A percentile compares a stretch with the other conserved stretches of the same genome.
These are phyloP conservation scores for Nemania sp. DNA, from an alignment of 2,329 filamentous ascomycete genomes.

Conservation along the genomic window DNA sequence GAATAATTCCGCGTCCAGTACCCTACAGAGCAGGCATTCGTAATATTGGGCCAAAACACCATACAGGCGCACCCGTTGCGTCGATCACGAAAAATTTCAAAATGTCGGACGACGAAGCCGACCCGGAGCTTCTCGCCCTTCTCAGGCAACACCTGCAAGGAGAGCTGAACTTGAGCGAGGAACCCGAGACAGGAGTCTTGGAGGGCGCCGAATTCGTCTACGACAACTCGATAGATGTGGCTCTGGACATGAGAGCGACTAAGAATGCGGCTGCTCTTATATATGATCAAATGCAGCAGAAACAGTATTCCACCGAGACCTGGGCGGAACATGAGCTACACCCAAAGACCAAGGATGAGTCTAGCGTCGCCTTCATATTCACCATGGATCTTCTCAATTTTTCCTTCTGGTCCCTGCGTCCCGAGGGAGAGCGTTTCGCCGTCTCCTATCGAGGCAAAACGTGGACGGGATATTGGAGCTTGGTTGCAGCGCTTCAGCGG, in stretches of 20 bases:
- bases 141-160: slow-evolving; percentile 78
- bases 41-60: slow-evolving; percentile 4
- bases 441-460: slow-evolving; percentile 78
- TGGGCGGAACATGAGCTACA: slow-evolving; percentile 93
- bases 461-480: slow-evolving; percentile 95
- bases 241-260: slow-evolving; percentile 79
- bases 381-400: slow-evolving; percentile 98
- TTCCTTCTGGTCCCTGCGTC: slow-evolving; percentile 85
- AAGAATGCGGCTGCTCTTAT: slow-evolving; percentile 82
- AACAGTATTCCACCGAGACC: slow-evolving; percentile 78
- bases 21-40: slow-evolving; percentile 8
- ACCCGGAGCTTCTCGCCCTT: slow-evolving; percentile 84
- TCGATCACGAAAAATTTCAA: neutral
- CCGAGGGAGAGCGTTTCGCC: slow-evolving; percentile 74
- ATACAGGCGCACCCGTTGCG: neutral
- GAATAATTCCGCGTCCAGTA: slow-evolving; percentile 1
- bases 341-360: slow-evolving; percentile 78
- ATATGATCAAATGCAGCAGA: slow-evolving; percentile 79
- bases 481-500: slow-evolving; percentile 84
- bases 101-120: slow-evolving; percentile 92
- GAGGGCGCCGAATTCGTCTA: slow-evolving; percentile 83
- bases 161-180: slow-evolving; percentile 56
- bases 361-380: slow-evolving; percentile 89
- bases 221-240: slow-evolving; percentile 91
- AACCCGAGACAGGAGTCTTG: slow-evolving; percentile 81